A percentile compares a stretch with the other conserved stretches of the same genome.
phyloP scores from a whole-genome alignment of 2,329 filamentous ascomycete genomes.

The Trichoderma sp. region DNA sequence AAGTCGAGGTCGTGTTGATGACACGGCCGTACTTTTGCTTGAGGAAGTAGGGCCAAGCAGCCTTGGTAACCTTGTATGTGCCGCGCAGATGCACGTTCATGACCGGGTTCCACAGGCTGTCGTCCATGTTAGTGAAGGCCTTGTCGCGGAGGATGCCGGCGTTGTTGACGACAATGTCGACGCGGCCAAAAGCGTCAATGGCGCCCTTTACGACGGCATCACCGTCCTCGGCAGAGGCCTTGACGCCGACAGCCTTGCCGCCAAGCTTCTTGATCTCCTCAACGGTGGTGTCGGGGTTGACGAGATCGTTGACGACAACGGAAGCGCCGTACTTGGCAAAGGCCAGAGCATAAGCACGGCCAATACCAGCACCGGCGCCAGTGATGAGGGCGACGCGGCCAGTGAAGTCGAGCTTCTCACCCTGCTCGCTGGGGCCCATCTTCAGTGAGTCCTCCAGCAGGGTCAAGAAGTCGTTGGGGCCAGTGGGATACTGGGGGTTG shows the following conservation, averaged over 20 bases:
- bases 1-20: constrained; percentile 94
- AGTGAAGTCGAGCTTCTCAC: constrained; percentile 74
- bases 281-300: constrained; percentile 85
- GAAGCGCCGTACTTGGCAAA: constrained; percentile 81
- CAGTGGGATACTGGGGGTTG: constrained; percentile 72
- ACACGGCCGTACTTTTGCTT: constrained; percentile 99
- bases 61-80: constrained; percentile 96
- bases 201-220: constrained; percentile 87
- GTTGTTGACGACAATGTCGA: constrained; percentile 97
- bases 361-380: constrained; percentile 85
- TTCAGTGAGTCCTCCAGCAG: constrained; percentile 82
- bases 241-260: constrained; percentile 87
- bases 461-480: constrained; percentile 82
- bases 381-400: constrained; percentile 85
- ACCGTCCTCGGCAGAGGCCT: constrained; percentile 89
- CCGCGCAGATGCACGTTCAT: constrained; percentile 89
- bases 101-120: constrained; percentile 88
- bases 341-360: constrained; percentile 82
- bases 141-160: constrained; percentile 97
- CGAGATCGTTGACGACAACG: constrained; percentile 93
- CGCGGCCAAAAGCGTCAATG: constrained; percentile 87
- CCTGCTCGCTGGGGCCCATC: constrained; percentile 67
- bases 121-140: constrained; percentile 96
- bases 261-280: constrained; percentile 87
- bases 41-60: constrained; percentile 94